A percentile compares a stretch with the other conserved stretches of the same genome.
phyloP scores from a whole-genome alignment of 2,329 filamentous ascomycete species.

The Nemania diffusa region DNA sequence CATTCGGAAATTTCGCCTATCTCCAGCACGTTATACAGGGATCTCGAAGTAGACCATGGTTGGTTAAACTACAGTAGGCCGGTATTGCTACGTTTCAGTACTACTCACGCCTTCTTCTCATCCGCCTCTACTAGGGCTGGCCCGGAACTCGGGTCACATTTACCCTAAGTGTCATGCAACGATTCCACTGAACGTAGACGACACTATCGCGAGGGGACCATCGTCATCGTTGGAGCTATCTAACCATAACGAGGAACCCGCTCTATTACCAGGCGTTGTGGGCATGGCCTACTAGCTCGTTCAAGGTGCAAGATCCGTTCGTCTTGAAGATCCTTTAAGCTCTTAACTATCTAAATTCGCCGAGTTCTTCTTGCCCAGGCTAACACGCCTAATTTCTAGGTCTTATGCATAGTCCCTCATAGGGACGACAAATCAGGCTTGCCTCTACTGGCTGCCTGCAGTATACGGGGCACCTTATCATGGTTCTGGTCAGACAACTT shows the following conservation, averaged over 20 bases:
- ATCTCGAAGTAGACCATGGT: constrained; percentile 19
- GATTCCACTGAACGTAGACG: not conserved
- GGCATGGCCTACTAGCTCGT: constrained; percentile 1
- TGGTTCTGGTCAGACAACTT: constrained; percentile 2
- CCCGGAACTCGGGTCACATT: constrained; percentile 29
- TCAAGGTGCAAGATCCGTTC: not conserved
- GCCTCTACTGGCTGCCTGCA: constrained; percentile 1
- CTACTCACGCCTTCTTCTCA: constrained; percentile 18
- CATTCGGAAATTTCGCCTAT: constrained; percentile 38
- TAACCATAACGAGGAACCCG: constrained; percentile 25
- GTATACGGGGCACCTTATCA: constrained; percentile 6
- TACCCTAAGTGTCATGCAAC: constrained; percentile 10
- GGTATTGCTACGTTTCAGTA: constrained; percentile 30
- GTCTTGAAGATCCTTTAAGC: not conserved
- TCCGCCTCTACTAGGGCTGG: constrained; percentile 3
- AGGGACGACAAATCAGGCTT: not conserved
- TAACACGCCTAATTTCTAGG: constrained; percentile 9
- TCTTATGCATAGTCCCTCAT: not conserved
- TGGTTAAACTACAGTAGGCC: constrained; percentile 13
- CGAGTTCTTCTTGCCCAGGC: not conserved
- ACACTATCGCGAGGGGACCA: constrained; percentile 7
- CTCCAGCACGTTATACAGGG: constrained; percentile 34
- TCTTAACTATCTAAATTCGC: not conserved
- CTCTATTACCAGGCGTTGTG: constrained; percentile 13
- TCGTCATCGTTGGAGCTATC: constrained; percentile 10